Evolutionary conservation across 2,329 filamentous ascomycete genomes (phyloP).

Genomic region (Aspergillus carbonarius): DNA sequence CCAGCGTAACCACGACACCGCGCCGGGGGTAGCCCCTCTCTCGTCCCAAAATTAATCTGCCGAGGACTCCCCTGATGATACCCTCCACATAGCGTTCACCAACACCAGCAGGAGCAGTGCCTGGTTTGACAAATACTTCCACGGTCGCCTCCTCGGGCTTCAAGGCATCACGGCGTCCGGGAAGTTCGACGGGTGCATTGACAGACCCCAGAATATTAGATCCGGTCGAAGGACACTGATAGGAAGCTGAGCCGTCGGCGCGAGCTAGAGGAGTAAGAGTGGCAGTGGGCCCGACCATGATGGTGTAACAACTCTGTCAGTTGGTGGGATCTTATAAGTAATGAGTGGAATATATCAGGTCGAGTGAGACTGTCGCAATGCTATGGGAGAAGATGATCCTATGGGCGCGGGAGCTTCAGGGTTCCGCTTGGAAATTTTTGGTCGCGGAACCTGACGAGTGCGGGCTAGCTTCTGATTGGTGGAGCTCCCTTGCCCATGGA

Average conservation of each 20-base stretch:
- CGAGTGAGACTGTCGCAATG: background rate
- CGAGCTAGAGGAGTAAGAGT: conserved; percentile 36
- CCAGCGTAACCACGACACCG: conserved; percentile 45
- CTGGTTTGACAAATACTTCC: conserved; percentile 86
- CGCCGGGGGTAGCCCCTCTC: conserved; percentile 43
- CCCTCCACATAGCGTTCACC: conserved; percentile 79
- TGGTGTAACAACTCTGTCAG: background rate
- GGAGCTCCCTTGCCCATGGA: background rate
- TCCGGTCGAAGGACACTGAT: conserved; percentile 51
- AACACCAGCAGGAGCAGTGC: conserved; percentile 79
- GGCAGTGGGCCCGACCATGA: conserved; percentile 38
- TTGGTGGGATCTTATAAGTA: background rate
- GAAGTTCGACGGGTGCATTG: conserved; percentile 90
- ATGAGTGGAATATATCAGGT: background rate
- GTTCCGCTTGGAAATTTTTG: conserved; percentile 15
- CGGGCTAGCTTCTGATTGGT: conserved; percentile 19
- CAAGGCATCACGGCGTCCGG: conserved; percentile 72
- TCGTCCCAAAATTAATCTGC: conserved; percentile 42
- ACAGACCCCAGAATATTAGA: conserved; percentile 82
- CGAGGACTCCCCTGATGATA: conserved; percentile 39
- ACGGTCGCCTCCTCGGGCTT: conserved; percentile 86
- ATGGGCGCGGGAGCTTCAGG: background rate
- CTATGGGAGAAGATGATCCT: background rate
- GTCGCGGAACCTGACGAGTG: conserved; percentile 7
- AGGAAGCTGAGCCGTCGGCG: conserved; percentile 43